Conservation (phyloP, 164 flowering plant genomes). For the Pachysandra terminalis region DNA sequence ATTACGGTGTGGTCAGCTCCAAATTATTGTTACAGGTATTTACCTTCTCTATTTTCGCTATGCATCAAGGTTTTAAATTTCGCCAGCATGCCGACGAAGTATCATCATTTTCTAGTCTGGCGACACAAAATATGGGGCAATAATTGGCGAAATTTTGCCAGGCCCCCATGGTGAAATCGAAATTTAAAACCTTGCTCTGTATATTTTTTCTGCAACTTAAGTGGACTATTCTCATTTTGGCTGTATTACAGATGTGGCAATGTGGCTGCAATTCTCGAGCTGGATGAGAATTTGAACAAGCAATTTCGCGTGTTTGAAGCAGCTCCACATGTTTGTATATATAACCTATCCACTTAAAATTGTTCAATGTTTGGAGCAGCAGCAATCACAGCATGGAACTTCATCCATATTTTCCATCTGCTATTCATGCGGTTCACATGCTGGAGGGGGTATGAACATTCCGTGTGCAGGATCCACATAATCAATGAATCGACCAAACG, state of each 20-base stretch:
- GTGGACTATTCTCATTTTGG: slow-evolving; percentile 10
- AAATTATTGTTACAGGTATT: slow-evolving; percentile 96
- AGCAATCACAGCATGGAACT: neutral
- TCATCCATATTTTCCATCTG: neutral
- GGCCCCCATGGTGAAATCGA: too few species aligned
- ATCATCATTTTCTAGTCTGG: too few species aligned
- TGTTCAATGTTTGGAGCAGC: neutral
- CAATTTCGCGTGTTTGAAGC: slow-evolving; percentile 95
- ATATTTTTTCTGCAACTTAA: neutral
- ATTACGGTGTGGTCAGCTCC: slow-evolving; percentile 99
- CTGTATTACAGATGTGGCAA: slow-evolving; percentile 85
- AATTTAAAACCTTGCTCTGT: too few species aligned
- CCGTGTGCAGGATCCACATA: neutral
- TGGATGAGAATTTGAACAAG: slow-evolving; percentile 89
- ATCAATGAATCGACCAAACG: neutral
- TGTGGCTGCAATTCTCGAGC: slow-evolving; percentile 98
- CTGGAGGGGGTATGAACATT: neutral
- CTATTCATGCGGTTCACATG: neutral
- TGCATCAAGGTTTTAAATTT: too few species aligned
- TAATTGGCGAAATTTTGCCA: too few species aligned
- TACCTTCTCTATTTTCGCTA: neutral
- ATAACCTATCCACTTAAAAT: neutral
- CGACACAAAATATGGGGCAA: too few species aligned
- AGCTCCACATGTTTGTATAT: slow-evolving; percentile 91
- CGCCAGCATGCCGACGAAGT: too few species aligned